A percentile compares a stretch with the other conserved stretches of the same genome.
phyloP scores from a whole-genome alignment of 805 yeast species.

The Yamadazyma paraphyllophila region DNA sequence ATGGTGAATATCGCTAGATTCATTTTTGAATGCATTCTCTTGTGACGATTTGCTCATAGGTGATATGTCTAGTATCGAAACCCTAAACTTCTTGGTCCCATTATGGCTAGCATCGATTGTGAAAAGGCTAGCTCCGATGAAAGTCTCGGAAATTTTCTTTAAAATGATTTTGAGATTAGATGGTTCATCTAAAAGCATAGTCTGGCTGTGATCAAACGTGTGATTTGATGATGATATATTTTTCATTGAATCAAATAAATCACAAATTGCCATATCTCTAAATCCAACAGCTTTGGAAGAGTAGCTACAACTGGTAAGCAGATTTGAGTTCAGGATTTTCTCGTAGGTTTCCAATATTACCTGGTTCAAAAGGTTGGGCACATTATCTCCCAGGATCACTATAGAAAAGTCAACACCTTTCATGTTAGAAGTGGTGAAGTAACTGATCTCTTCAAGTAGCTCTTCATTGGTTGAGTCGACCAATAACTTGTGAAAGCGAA shows the following conservation, averaged over 20 bases:
- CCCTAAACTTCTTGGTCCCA: not conserved
- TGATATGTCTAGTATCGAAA: slow-evolving; percentile 2
- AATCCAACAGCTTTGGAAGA: slow-evolving; percentile 13
- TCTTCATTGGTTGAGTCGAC: slow-evolving; percentile 2
- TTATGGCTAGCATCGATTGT: not conserved
- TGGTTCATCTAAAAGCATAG: slow-evolving; percentile 14
- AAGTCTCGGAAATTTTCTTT: not conserved
- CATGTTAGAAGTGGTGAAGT: slow-evolving; percentile 13
- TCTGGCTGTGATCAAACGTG: slow-evolving; percentile 8
- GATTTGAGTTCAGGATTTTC: not conserved
- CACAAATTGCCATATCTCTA: slow-evolving; percentile 1
- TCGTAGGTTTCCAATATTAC: slow-evolving; percentile 1
- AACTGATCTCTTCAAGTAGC: slow-evolving; percentile 21
- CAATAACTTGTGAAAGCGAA: slow-evolving; percentile 20
- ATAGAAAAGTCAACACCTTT: slow-evolving; percentile 2
- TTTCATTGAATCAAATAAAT: slow-evolving; percentile 12
- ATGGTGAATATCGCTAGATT: not conserved
- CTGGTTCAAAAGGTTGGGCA: not conserved
- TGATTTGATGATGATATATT: not conserved
- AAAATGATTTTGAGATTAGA: slow-evolving; percentile 10
- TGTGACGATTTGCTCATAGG: not conserved
- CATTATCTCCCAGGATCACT: slow-evolving; percentile 4
- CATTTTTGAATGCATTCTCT: not conserved
- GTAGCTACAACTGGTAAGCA: not conserved
- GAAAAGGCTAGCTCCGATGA: slow-evolving; percentile 4